Base-by-base conservation (phyloP, 176 grass and related monocot genomes). In the Musa troglodytarum region DNA sequence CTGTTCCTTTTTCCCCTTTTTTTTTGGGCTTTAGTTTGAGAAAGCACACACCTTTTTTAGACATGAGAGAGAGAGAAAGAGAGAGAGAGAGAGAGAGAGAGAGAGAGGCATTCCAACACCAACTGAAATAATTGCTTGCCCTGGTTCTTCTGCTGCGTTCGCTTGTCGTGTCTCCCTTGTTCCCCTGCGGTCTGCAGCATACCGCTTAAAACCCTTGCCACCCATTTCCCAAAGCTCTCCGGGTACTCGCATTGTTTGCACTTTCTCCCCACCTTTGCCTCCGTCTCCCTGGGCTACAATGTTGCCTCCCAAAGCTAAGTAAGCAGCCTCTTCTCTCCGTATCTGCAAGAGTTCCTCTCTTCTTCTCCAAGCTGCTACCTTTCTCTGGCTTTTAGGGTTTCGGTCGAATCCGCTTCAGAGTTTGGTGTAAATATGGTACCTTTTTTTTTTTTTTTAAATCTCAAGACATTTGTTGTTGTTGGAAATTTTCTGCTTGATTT, bases 221-320 rank as follows among this genome's bases (percentile, higher is more conserved):
- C 19, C 1, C 57, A 61, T 61, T n/a, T 61, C 57, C 16, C 57
- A 7, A 21, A 61, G 8, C 57, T 61, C 57, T 61, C 15, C 57
- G 0, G 8, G 57, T 61, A 61, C 66, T 49, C 66, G 1, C 68
- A 20, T 50, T 51, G 9, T 7, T 70, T 1, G 43, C 68, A 70
- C 20, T 70, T 43, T 19, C 57, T 61, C 57, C 57, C 20, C 24
- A 29, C 13, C 65, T 68, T 9, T 25, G 64, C 64, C 68, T 51
- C 34, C 68, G 21, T 50, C 68, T 70, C 49, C 8, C 17, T 8
- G 68, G 43, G 6, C 29, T 20, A 70, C 68, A n/a, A 70, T 70
- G 68, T 20, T 20, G 17, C 68, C 34, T 49, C 21, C 68, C 34
- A 70, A 70, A 70, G 3, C 68, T 49, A 50, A 70, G 68, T 70